Conservation (phyloP, 257 asterid species). For the Solanum ossicruentum region DNA sequence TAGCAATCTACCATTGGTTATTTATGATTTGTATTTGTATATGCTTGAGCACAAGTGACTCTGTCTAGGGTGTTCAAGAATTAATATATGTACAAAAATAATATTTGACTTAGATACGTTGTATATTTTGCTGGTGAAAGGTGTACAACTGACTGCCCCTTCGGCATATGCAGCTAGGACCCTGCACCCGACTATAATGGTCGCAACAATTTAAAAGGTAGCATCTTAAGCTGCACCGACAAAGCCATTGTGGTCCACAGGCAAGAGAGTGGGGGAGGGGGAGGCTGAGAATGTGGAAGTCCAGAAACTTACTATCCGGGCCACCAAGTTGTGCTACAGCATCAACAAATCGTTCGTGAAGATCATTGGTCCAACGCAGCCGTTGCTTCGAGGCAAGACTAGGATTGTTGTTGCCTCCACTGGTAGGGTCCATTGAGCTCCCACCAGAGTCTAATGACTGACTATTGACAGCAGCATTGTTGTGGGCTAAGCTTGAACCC, state of each 20-base stretch:
- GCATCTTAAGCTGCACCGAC: neutral
- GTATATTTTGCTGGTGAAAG: neutral
- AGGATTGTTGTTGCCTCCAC: slow-evolving; percentile 49
- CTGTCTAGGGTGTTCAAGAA: neutral
- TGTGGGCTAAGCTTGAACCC: slow-evolving; percentile 29
- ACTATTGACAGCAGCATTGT: slow-evolving; percentile 9
- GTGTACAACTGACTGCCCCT: neutral
- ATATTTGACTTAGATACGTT: neutral
- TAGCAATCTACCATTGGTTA: neutral
- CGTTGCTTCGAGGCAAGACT: slow-evolving; percentile 83
- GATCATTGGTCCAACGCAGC: slow-evolving; percentile 97
- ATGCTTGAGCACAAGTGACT: neutral
- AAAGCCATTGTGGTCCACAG: neutral
- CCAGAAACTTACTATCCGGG: slow-evolving; percentile 76
- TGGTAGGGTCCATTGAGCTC: slow-evolving; percentile 42
- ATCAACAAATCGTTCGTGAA: slow-evolving; percentile 89
- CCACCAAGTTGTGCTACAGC: slow-evolving; percentile 99
- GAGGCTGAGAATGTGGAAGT: neutral
- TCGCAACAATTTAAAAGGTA: neutral
- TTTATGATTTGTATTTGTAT: neutral
- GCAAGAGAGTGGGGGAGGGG: neutral
- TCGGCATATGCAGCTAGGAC: neutral
- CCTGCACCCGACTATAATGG: neutral
- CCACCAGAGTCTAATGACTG: slow-evolving; percentile 29
- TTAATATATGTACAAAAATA: neutral